A percentile compares a stretch with the other conserved stretches of the same genome.
phyloP scores from a whole-genome alignment of 805 yeast species.

The Candida michaelii region DNA sequence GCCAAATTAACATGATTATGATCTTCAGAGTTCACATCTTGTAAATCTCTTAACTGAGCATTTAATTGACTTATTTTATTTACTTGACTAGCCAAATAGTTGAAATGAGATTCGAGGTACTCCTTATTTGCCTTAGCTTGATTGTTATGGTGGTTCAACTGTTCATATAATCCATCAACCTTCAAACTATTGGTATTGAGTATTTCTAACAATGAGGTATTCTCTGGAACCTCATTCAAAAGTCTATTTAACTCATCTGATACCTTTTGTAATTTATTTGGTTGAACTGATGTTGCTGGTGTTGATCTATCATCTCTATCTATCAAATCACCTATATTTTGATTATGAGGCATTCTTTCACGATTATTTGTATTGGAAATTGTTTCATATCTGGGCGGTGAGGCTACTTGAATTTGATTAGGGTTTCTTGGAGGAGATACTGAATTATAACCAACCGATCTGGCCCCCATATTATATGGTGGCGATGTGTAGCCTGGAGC shows the following conservation, averaged over 20 bases:
- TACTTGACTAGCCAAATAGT: conserved; percentile 28
- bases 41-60: conserved; percentile 23
- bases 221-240: conserved; percentile 17
- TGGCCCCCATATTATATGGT: not conserved
- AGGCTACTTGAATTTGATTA: not conserved
- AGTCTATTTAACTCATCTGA: conserved; percentile 8
- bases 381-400: not conserved
- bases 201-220: conserved; percentile 19
- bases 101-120: conserved; percentile 29
- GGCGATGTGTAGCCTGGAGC: not conserved
- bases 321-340: conserved; percentile 15
- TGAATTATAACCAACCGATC: not conserved
- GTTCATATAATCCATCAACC: conserved; percentile 28
- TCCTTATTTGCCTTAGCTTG: conserved; percentile 38
- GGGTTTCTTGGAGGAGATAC: not conserved
- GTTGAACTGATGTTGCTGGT: not conserved
- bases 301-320: conserved; percentile 18
- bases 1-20: conserved; percentile 18
- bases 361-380: not conserved
- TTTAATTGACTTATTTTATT: conserved; percentile 23
- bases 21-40: conserved; percentile 23
- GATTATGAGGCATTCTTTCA: not conserved
- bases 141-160: conserved; percentile 32
- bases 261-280: not conserved
- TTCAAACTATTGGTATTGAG: conserved; percentile 20